Percentiles rank a stretch among this genome's conserved stretches.
Evolutionary conservation across 2,329 filamentous ascomycete species (phyloP).

Genomic region (Scytalidium lignicola): DNA sequence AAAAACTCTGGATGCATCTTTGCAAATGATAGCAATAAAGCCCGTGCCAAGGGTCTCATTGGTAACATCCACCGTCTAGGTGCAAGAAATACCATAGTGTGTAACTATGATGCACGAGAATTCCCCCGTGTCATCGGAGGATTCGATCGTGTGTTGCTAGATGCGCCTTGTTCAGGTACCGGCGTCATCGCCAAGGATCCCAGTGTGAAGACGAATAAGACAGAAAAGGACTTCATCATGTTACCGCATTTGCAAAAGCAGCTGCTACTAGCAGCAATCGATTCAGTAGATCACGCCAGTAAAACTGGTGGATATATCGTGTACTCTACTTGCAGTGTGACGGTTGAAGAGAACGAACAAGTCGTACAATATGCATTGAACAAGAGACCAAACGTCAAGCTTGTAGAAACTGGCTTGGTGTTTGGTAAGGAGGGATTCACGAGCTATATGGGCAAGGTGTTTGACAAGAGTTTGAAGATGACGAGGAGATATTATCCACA

Average conservation of each 20-base stretch:
- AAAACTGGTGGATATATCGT: slow-evolving; percentile 94
- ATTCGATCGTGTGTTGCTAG: slow-evolving; percentile 89
- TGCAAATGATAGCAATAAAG: slow-evolving; percentile 93
- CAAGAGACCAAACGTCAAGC: slow-evolving; percentile 86
- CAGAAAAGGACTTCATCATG: slow-evolving; percentile 87
- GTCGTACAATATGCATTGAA: slow-evolving; percentile 91
- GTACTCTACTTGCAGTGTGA: slow-evolving; percentile 95
- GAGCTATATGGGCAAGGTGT: slow-evolving; percentile 84
- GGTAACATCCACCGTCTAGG: slow-evolving; percentile 96
- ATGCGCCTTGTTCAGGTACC: slow-evolving; percentile 93
- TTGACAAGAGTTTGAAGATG: slow-evolving; percentile 77
- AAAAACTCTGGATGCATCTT: slow-evolving; percentile 95
- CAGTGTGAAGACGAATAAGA: slow-evolving; percentile 97
- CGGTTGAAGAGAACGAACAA: slow-evolving; percentile 87
- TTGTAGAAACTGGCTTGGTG: slow-evolving; percentile 83
- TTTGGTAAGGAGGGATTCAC: slow-evolving; percentile 94
- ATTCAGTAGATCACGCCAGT: slow-evolving; percentile 85
- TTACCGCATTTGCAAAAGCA: slow-evolving; percentile 95
- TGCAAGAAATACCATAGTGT: slow-evolving; percentile 89
- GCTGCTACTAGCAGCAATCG: slow-evolving; percentile 85
- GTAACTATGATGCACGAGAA: slow-evolving; percentile 89
- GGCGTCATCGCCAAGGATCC: slow-evolving; percentile 97
- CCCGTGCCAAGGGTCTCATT: slow-evolving; percentile 91
- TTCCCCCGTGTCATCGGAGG: slow-evolving; percentile 94
- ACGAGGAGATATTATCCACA: slow-evolving; percentile 87